Evolutionary conservation across 306 rosid genomes (phyloP).

Genomic region (Acmispon strigosus): DNA sequence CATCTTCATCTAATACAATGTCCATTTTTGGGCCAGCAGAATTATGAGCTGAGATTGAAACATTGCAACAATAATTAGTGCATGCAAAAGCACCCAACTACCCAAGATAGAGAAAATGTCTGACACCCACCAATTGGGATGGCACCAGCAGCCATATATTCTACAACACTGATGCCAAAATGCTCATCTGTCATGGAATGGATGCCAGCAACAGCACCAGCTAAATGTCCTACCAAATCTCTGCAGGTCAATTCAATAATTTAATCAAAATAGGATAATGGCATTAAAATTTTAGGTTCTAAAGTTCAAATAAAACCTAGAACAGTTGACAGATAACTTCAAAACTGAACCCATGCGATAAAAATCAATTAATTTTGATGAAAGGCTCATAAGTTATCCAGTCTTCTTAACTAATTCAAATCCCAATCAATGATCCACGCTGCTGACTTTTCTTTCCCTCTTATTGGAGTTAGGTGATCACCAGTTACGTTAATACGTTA

Average conservation of each 20-base stretch:
- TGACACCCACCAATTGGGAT: conserved; percentile 74
- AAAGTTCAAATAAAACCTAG: not conserved
- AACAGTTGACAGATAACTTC: not conserved
- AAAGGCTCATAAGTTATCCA: not conserved
- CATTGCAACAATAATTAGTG: conserved; percentile 9
- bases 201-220: conserved; percentile 74
- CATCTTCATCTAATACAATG: conserved; percentile 78
- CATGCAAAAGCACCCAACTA: not conserved
- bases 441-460: not conserved
- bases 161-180: conserved; percentile 93
- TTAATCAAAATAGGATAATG: not conserved
- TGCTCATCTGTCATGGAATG: conserved; percentile 98
- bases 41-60: conserved; percentile 63
- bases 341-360: not conserved
- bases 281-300: not conserved
- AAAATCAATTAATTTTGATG: not conserved
- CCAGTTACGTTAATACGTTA: not conserved
- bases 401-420: not conserved
- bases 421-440: not conserved
- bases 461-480: not conserved
- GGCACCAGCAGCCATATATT: conserved; percentile 97
- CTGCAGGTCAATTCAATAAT: conserved; percentile 39
- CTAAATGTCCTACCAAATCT: conserved; percentile 69
- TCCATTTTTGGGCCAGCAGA: conserved; percentile 99
- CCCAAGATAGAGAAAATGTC: not conserved